Evolutionary conservation across 148 eudicot species (phyloP).

Genomic region (Vaccinium macrocarpon): DNA sequence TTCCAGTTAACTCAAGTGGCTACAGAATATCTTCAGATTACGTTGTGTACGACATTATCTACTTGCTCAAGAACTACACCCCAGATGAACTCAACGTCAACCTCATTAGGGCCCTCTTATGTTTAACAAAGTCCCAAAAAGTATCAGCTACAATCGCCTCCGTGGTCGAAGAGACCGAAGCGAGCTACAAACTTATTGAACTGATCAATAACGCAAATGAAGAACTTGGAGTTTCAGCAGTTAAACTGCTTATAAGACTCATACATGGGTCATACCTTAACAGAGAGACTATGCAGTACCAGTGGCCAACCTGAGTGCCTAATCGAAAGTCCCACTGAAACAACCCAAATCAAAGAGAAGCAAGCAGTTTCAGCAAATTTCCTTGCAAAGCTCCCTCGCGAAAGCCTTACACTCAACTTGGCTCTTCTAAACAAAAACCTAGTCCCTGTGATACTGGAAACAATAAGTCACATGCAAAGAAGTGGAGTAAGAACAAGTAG

Average conservation of each 20-base stretch:
- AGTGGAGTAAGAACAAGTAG: slow-evolving; percentile 53
- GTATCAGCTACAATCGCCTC: slow-evolving; percentile 41
- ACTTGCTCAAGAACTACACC: slow-evolving; percentile 48
- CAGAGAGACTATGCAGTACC: slow-evolving; percentile 61
- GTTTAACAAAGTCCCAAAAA: slow-evolving; percentile 50
- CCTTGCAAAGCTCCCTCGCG: slow-evolving; percentile 75
- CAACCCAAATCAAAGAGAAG: slow-evolving; percentile 49
- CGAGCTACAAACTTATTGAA: slow-evolving; percentile 58
- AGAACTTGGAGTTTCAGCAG: slow-evolving; percentile 55
- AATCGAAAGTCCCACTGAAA: slow-evolving; percentile 40
- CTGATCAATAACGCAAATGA: slow-evolving; percentile 63
- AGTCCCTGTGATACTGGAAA: slow-evolving; percentile 44
- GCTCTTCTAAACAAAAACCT: slow-evolving; percentile 47
- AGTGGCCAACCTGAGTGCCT: slow-evolving; percentile 65
- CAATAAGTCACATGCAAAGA: slow-evolving; percentile 45
- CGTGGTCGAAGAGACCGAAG: slow-evolving; percentile 68
- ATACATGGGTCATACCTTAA: slow-evolving; percentile 62
- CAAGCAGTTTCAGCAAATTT: slow-evolving; percentile 59
- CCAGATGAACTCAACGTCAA: slow-evolving; percentile 54
- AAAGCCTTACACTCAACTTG: slow-evolving; percentile 60
- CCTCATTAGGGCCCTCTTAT: slow-evolving; percentile 56
- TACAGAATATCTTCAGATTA: slow-evolving; percentile 54
- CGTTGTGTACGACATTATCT: slow-evolving; percentile 49
- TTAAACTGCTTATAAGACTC: slow-evolving; percentile 58
- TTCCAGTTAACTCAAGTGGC: slow-evolving; percentile 45